Base-by-base conservation (phyloP, 441 rosid species). In the Kokia cookei region DNA sequence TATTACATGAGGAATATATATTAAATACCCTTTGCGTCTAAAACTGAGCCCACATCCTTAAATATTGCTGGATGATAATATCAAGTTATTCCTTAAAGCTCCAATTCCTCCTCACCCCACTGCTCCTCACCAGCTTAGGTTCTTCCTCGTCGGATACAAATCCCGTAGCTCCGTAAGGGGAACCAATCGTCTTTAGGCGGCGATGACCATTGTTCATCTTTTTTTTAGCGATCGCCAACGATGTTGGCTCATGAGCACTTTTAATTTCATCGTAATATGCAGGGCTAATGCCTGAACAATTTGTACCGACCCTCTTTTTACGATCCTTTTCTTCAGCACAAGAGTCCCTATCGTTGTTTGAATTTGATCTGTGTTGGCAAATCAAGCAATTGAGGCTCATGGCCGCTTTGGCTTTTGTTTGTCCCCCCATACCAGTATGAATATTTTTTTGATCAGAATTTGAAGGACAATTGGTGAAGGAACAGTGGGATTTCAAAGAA, bases 81-180 rank as follows among this genome's bases (percentile, higher is more conserved):
- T 57, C 6, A 24, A 57, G 14, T 57, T 75, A 69, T 22, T 94
- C n/a, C 19, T 50, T 50, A 75, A 94, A 92, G 87, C 99, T 92
- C 99, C 96, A 94, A 77, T 91, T 86, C 73, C 97, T 90, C 81
- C 96, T 85, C 87, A 92, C 85, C 12, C 97, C 99, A 53, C 81
- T 75, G 73, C 97, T 92, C 72, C 97, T 86, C 29, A 82, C 81
- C 85, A 91, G 77, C 84, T 40, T 94, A 1, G 94, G 96, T 78
- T 84, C 62, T 12, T 12, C 84, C 15, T 60, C 85, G 17, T 24
- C 73, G 2, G 27, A 69, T 15, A 66, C 75, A 22, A 77, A 71
- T 37, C 55, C 42, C 13, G 81, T 57, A 2, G 76, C 76, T 43
- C 88, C 80, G 0, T 47, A 47, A 3, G 71, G 48, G n/a, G 55